Percentiles rank a stretch among this genome's conserved stretches.
Conservation (phyloP, 1,284 basidiomycete species). For the Golubevia sp. region DNA sequence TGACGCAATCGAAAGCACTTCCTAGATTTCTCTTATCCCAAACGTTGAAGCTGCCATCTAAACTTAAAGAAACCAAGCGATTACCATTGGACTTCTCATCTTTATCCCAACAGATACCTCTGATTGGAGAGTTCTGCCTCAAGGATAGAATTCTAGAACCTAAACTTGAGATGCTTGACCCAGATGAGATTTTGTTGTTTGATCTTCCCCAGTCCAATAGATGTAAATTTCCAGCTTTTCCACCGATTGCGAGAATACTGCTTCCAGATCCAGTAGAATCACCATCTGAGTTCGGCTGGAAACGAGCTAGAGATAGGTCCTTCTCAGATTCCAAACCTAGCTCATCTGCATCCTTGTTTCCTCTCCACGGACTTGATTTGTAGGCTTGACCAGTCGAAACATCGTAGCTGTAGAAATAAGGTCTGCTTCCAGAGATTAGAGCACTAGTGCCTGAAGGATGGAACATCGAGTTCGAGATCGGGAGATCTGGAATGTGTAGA, state of each 20-base stretch:
- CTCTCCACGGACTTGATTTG: constrained; percentile 53
- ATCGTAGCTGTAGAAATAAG: constrained; percentile 57
- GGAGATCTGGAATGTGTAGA: constrained; percentile 53
- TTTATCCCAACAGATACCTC: constrained; percentile 52
- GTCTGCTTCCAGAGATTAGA: constrained; percentile 45
- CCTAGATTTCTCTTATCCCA: constrained; percentile 49
- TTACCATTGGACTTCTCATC: constrained; percentile 25
- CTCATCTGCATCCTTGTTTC: constrained; percentile 17
- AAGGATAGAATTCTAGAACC: constrained; percentile 46
- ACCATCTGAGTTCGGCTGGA: constrained; percentile 28
- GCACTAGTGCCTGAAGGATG: constrained; percentile 46
- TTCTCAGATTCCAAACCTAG: constrained; percentile 38
- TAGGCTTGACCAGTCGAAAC: constrained; percentile 45
- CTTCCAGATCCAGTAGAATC: constrained; percentile 12
- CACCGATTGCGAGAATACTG: constrained; percentile 44
- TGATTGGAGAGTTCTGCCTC: constrained; percentile 49
- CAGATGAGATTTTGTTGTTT: constrained; percentile 27
- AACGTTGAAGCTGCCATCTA: constrained; percentile 43
- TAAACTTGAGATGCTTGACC: not conserved
- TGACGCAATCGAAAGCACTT: constrained; percentile 1
- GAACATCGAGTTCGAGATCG: constrained; percentile 44
- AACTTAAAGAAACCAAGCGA: constrained; percentile 48
- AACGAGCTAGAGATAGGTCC: constrained; percentile 41
- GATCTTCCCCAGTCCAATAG: constrained; percentile 49
- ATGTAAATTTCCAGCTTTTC: constrained; percentile 45